These are phyloP conservation scores for Tulasnella sp. DNA, from an alignment of 768 basidiomycete genomes.

Conservation along the genomic window DNA sequence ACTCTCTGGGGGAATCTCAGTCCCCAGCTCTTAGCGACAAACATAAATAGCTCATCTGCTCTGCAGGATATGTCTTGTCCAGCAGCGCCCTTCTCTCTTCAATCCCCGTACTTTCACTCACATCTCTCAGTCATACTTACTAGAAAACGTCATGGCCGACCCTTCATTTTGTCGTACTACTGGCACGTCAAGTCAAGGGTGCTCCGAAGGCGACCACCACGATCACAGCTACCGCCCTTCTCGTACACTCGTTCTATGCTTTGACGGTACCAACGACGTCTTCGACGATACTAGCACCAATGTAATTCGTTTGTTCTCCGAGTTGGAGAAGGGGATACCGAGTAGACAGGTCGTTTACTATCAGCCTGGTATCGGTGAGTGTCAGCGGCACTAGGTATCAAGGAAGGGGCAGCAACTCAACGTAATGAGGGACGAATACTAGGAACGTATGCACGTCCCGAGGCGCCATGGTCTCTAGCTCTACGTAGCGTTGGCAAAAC, in stretches of 20 bases:
- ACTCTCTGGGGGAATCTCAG: no score
- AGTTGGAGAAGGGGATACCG: constrained; percentile 44
- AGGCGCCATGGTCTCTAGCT: constrained; percentile 55
- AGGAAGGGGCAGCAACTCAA: no score
- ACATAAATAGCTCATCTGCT: no score
- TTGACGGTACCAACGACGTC: constrained; percentile 50
- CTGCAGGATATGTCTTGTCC: no score
- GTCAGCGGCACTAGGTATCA: background rate
- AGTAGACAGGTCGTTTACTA: background rate
- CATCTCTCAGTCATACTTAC: no score
- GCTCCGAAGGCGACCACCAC: background rate
- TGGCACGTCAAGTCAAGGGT: no score
- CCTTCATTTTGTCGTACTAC: no score
- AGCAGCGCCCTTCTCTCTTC: no score
- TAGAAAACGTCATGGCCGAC: no score
- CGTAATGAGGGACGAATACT: no score
- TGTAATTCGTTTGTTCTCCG: constrained; percentile 57
- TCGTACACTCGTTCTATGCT: constrained; percentile 47
- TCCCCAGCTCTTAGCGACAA: no score
- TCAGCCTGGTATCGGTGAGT: constrained; percentile 22
- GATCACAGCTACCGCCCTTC: background rate
- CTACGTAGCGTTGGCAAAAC: constrained; percentile 45
- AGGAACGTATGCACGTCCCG: constrained; percentile 25
- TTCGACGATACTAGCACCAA: constrained; percentile 41
- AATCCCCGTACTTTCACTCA: no score